Evolutionary conservation across 768 basidiomycete species (phyloP).

Genomic region (Kwoniella dejecticola): DNA sequence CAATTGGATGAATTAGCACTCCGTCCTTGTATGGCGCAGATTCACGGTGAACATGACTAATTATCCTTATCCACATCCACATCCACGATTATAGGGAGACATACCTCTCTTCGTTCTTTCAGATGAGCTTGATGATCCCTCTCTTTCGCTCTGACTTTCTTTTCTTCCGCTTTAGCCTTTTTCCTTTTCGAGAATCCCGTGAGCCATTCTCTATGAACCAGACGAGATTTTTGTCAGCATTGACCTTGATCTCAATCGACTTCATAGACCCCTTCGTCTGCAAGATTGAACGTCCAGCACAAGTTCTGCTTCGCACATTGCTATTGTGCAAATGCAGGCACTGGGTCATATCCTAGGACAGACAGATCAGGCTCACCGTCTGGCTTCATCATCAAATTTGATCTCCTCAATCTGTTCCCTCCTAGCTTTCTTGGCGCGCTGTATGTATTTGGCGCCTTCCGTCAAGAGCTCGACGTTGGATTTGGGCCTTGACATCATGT

Average conservation of each 20-base stretch:
- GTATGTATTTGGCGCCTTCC: constrained; percentile 50
- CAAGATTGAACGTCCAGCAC: too few relatives aligned
- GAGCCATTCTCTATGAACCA: constrained; percentile 73
- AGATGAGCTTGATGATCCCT: constrained; percentile 74
- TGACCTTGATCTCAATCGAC: neutral
- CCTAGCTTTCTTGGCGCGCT: constrained; percentile 64
- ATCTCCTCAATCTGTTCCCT: constrained; percentile 73
- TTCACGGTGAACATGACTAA: too few relatives aligned
- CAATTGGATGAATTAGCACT: too few relatives aligned
- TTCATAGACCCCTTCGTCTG: too few relatives aligned
- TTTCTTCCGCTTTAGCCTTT: constrained; percentile 75
- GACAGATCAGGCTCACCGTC: too few relatives aligned
- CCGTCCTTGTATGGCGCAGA: too few relatives aligned
- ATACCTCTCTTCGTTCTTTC: constrained; percentile 76
- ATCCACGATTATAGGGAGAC: too few relatives aligned
- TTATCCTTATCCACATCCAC: too few relatives aligned
- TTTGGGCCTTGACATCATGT: constrained; percentile 20
- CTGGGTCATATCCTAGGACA: too few relatives aligned
- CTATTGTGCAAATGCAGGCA: too few relatives aligned
- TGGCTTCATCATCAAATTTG: constrained; percentile 81
- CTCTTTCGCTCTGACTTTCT: constrained; percentile 71
- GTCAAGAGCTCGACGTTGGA: constrained; percentile 54
- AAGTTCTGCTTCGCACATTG: too few relatives aligned
- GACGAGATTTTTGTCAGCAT: neutral
- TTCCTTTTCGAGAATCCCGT: constrained; percentile 95